Evolutionary conservation across 2,329 filamentous ascomycete species (phyloP).

Genomic region (Delphinella strobiligena): DNA sequence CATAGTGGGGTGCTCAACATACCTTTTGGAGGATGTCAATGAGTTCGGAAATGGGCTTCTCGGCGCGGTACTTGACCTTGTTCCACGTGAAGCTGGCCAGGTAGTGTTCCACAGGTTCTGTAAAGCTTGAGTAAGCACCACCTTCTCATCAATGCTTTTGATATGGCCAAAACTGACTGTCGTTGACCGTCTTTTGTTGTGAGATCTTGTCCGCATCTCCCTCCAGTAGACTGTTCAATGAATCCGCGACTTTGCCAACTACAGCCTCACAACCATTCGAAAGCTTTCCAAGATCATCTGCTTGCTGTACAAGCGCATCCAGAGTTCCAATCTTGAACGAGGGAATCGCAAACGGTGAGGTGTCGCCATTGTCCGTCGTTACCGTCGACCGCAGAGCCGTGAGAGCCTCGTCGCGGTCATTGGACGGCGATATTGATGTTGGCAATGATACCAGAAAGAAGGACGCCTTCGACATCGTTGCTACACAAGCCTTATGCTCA

Average conservation of each 20-base stretch:
- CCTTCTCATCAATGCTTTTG: slow-evolving; percentile 1
- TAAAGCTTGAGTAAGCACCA: slow-evolving; percentile 8
- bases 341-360: slow-evolving; percentile 69
- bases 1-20: background rate
- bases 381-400: slow-evolving; percentile 62
- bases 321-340: slow-evolving; percentile 97
- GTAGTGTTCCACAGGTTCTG: slow-evolving; percentile 94
- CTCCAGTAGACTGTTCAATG: slow-evolving; percentile 69
- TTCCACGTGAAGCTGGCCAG: slow-evolving; percentile 87
- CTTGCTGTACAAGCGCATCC: slow-evolving; percentile 89
- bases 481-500: background rate
- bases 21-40: slow-evolving; percentile 84
- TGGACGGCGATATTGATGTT: slow-evolving; percentile 70
- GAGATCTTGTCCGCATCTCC: slow-evolving; percentile 72
- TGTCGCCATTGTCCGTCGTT: slow-evolving; percentile 60
- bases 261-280: slow-evolving; percentile 68
- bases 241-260: slow-evolving; percentile 79
- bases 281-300: slow-evolving; percentile 86
- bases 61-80: slow-evolving; percentile 90
- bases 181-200: slow-evolving; percentile 86
- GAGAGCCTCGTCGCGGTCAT: slow-evolving; percentile 70
- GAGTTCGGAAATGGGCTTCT: slow-evolving; percentile 78
- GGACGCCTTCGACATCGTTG: slow-evolving; percentile 39
- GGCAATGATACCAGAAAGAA: slow-evolving; percentile 89
- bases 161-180: slow-evolving; percentile 55